phyloP scores from a whole-genome alignment of 768 basidiomycete genomes.

The Psilocybe sp. region DNA sequence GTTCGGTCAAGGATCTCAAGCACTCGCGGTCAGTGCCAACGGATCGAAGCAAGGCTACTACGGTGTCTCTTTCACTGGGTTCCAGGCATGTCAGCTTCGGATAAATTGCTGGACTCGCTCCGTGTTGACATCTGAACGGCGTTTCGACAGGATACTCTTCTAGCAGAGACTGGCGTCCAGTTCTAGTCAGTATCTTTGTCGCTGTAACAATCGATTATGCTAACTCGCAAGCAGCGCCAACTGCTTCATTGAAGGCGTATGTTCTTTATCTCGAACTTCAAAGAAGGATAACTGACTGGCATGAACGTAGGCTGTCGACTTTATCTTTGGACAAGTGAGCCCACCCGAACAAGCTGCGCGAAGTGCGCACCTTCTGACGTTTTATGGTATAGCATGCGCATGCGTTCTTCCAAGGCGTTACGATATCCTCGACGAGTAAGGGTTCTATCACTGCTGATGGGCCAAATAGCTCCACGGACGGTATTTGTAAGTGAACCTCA shows the following conservation, averaged over 20 bases:
- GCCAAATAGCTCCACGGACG: constrained; percentile 5
- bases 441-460: constrained; percentile 6
- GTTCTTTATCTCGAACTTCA: neutral
- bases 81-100: neutral
- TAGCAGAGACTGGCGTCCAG: constrained; percentile 9
- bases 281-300: neutral
- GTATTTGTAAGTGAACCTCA: constrained; percentile 1
- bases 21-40: constrained; percentile 6
- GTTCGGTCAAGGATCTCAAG: constrained; percentile 6
- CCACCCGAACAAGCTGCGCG: neutral
- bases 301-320: constrained; percentile 2
- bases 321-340: constrained; percentile 8
- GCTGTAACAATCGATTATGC: neutral
- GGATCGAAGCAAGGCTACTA: constrained; percentile 7
- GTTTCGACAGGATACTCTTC: constrained; percentile 2
- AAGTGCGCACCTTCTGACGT: too few species aligned
- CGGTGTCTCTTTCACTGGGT: constrained; percentile 6
- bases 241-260: constrained; percentile 6
- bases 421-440: constrained; percentile 2
- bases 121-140: neutral
- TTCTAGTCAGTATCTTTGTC: constrained; percentile 1
- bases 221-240: neutral
- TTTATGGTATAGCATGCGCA: neutral
- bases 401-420: constrained; percentile 8
- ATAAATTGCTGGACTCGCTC: neutral